Percentiles rank a stretch among this genome's conserved stretches.
Conservation (phyloP, 176 grass and related monocot genomes). For the Zea luxurians region DNA sequence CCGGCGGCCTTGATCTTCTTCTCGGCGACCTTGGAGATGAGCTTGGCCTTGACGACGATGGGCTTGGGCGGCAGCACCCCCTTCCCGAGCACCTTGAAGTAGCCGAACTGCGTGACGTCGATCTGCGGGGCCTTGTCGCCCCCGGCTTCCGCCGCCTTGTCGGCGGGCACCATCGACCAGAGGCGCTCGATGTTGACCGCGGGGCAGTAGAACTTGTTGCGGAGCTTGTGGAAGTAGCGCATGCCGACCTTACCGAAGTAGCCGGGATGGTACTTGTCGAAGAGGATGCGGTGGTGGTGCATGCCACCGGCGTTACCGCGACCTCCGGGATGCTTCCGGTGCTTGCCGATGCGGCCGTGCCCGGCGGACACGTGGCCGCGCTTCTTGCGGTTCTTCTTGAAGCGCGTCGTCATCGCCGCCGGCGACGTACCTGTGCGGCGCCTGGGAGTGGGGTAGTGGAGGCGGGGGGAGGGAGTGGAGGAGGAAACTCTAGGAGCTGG, state of each 20-base stretch:
- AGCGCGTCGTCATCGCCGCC: constrained; percentile 73
- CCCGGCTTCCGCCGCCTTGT: constrained; percentile 50
- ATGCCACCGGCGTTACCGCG: constrained; percentile 92
- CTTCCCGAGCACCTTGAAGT: constrained; percentile 95
- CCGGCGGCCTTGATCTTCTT: constrained; percentile 98
- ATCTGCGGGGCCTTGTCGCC: constrained; percentile 58
- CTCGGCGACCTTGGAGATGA: constrained; percentile 89
- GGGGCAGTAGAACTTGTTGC: constrained; percentile 79
- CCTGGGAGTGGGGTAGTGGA: neutral
- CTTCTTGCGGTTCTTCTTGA: constrained; percentile 99
- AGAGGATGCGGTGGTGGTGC: constrained; percentile 98
- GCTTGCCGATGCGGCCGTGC: constrained; percentile 88
- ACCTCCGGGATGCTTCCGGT: constrained; percentile 89
- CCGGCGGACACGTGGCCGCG: constrained; percentile 84
- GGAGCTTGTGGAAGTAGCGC: constrained; percentile 93
- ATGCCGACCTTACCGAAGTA: constrained; percentile 98
- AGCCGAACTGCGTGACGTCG: constrained; percentile 84
- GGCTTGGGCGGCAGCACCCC: constrained; percentile 60
- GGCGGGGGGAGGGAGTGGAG: constrained; percentile 17
- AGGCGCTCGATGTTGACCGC: constrained; percentile 69
- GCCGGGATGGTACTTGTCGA: constrained; percentile 89
- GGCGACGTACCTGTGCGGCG: constrained; percentile 30
- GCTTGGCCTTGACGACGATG: constrained; percentile 90
- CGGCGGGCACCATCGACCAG: constrained; percentile 82
- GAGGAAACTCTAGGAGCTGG: constrained; percentile 37